phyloP scores from a whole-genome alignment of 495 filamentous ascomycete genomes.

The Coniosporium apollinis region DNA sequence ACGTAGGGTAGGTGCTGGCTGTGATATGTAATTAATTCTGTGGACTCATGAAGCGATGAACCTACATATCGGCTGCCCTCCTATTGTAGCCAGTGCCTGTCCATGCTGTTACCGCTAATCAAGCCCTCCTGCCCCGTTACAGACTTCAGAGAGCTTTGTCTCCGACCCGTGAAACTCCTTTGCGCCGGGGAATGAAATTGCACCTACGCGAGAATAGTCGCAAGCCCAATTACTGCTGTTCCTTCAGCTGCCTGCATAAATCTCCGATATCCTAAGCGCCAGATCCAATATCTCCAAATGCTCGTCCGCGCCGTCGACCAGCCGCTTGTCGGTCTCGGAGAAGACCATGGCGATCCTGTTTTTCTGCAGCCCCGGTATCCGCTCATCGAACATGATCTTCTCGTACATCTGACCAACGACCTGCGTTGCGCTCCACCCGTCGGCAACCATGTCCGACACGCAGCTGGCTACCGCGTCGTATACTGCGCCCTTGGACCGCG shows the following conservation, averaged over 20 bases:
- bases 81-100: too few relatives aligned
- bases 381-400: slow-evolving; percentile 65
- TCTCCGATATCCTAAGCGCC: slow-evolving; percentile 58
- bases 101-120: too few relatives aligned
- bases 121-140: too few relatives aligned
- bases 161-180: too few relatives aligned
- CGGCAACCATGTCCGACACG: slow-evolving; percentile 79
- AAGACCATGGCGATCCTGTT: slow-evolving; percentile 80
- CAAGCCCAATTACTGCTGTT: too few relatives aligned
- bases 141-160: too few relatives aligned
- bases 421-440: slow-evolving; percentile 96
- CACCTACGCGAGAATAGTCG: too few relatives aligned
- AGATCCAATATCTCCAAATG: slow-evolving; percentile 81
- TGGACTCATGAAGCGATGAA: too few relatives aligned
- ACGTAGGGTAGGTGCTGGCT: too few relatives aligned
- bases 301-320: slow-evolving; percentile 97
- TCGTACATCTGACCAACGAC: slow-evolving; percentile 77
- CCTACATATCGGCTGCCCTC: too few relatives aligned
- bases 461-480: slow-evolving; percentile 62
- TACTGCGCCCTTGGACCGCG: slow-evolving; percentile 36
- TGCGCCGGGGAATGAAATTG: too few relatives aligned
- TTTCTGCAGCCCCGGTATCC: slow-evolving; percentile 68
- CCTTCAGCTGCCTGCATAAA: slow-evolving; percentile 35
- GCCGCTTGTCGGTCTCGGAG: slow-evolving; percentile 80
- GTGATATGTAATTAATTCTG: too few relatives aligned